phyloP scores from a whole-genome alignment of 768 basidiomycete species.

The Lactarius indigo region DNA sequence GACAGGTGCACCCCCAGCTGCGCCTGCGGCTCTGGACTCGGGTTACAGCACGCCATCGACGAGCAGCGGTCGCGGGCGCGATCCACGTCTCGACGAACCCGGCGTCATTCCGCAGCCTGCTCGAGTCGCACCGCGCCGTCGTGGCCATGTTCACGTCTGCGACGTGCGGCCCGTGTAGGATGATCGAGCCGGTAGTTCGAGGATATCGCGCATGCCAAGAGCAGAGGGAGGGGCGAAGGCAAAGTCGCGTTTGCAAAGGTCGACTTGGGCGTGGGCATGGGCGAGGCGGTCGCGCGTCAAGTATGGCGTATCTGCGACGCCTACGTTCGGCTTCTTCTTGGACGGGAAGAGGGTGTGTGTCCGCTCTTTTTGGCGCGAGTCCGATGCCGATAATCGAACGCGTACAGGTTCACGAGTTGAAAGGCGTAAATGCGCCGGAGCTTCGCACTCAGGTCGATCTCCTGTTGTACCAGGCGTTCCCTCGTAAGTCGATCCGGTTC shows the following conservation, averaged over 20 bases:
- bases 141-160: slow-evolving; percentile 80
- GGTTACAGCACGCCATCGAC: slow-evolving; percentile 38
- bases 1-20: slow-evolving; percentile 26
- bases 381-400: neutral
- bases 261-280: slow-evolving; percentile 71
- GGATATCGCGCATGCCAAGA: slow-evolving; percentile 63
- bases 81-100: slow-evolving; percentile 73
- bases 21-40: slow-evolving; percentile 28
- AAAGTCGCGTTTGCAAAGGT: slow-evolving; percentile 80
- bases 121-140: slow-evolving; percentile 64
- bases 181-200: slow-evolving; percentile 86
- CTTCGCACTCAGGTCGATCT: slow-evolving; percentile 71
- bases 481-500: slow-evolving; percentile 50
- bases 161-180: slow-evolving; percentile 73
- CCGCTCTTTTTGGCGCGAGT: neutral
- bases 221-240: slow-evolving; percentile 31
- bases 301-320: slow-evolving; percentile 72
- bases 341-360: slow-evolving; percentile 62
- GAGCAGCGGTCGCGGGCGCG: slow-evolving; percentile 52
- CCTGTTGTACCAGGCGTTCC: slow-evolving; percentile 71
- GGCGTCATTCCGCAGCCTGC: slow-evolving; percentile 62
- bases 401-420: slow-evolving; percentile 60
- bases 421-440: slow-evolving; percentile 67
- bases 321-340: slow-evolving; percentile 87
- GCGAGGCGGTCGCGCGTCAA: slow-evolving; percentile 55